Percentiles rank a stretch among this genome's conserved stretches.
phyloP scores from a whole-genome alignment of 306 rosid species.

The Fragaria vesca region DNA sequence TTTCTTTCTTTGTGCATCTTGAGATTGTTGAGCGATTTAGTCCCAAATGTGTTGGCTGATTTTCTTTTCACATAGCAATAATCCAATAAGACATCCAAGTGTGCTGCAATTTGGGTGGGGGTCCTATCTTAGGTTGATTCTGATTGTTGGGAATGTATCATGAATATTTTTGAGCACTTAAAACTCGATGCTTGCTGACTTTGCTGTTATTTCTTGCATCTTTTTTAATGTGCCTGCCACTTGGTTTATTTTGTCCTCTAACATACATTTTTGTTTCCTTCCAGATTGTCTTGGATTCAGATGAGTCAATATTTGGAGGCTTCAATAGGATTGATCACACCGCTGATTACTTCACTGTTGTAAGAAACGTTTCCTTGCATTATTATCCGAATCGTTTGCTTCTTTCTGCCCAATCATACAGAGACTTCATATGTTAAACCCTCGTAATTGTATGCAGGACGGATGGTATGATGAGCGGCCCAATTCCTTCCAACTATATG shows the following conservation, averaged over 20 bases:
- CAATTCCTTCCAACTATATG: conserved; percentile 67
- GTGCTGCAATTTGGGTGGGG: background rate
- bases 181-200: background rate
- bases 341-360: conserved; percentile 69
- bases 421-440: conserved; percentile 13
- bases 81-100: background rate
- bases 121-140: background rate
- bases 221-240: background rate
- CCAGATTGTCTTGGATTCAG: conserved; percentile 92
- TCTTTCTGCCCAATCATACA: background rate
- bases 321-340: conserved; percentile 58
- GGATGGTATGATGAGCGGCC: conserved; percentile 71
- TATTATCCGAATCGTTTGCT: background rate
- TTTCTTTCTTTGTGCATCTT: conserved; percentile 2
- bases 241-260: background rate
- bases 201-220: background rate
- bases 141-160: background rate
- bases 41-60: background rate
- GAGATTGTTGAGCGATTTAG: background rate
- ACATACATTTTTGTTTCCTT: conserved; percentile 5
- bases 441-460: conserved; percentile 47
- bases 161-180: background rate
- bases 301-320: conserved; percentile 69
- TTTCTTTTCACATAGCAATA: background rate
- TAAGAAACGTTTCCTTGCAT: conserved; percentile 35